A percentile compares a stretch with the other conserved stretches of the same genome.
Conservation (phyloP, 1,139 yeast species). For the Saccharomyces hybrid region DNA sequence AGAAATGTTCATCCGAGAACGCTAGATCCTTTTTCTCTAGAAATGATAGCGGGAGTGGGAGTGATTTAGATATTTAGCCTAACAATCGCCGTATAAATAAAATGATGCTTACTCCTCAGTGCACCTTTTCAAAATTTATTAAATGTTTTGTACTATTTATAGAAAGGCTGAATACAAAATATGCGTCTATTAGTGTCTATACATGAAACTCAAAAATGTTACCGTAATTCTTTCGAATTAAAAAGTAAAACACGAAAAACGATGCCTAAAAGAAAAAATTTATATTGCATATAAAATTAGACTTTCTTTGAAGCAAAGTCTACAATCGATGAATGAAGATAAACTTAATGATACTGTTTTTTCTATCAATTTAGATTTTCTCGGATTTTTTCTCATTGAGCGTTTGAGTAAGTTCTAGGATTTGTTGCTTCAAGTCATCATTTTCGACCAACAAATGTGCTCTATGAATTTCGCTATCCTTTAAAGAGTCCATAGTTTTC, state of each 20-base stretch:
- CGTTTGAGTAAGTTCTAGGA: constrained; percentile 3
- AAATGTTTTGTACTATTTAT: not conserved
- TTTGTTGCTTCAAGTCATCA: constrained; percentile 19
- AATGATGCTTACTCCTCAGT: not conserved
- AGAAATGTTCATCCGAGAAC: not conserved
- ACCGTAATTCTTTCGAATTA: not conserved
- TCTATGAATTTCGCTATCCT: constrained; percentile 33
- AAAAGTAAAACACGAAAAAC: not conserved
- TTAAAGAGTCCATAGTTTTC: constrained; percentile 28
- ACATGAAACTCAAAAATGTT: not conserved
- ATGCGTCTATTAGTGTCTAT: not conserved
- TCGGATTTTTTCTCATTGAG: not conserved
- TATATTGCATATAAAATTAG: not conserved
- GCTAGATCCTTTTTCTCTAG: not conserved
- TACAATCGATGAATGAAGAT: not conserved
- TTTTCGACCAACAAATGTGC: constrained; percentile 29
- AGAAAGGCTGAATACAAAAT: not conserved
- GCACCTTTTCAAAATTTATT: not conserved
- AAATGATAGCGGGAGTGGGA: constrained; percentile 35
- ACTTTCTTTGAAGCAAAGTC: not conserved
- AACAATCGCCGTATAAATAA: not conserved
- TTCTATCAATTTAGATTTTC: not conserved
- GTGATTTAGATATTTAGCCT: constrained; percentile 34
- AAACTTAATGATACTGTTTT: not conserved
- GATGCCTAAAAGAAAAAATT: not conserved